These are phyloP conservation scores for Clonostachys rosea DNA, from an alignment of 2,329 filamentous ascomycete species.

Conservation along the genomic window DNA sequence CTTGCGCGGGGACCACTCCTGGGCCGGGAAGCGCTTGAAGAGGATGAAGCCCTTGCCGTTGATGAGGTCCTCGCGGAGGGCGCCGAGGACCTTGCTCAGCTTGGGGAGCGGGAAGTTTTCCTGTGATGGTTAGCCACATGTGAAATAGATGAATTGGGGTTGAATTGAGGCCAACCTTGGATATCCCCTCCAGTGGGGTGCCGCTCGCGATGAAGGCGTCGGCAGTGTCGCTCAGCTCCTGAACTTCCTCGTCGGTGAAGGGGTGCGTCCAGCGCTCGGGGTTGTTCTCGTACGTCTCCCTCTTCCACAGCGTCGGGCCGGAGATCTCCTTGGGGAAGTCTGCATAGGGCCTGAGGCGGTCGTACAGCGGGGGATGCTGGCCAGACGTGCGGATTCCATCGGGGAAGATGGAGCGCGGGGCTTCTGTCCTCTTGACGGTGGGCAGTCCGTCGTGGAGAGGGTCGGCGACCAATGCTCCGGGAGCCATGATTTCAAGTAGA, in stretches of 20 bases:
- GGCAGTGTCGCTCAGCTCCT: constrained; percentile 59
- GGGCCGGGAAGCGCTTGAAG: constrained; percentile 79
- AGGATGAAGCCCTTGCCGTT: constrained; percentile 87
- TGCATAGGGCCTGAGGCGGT: constrained; percentile 60
- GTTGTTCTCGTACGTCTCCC: constrained; percentile 56
- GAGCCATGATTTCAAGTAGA: constrained; percentile 1
- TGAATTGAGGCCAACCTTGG: constrained; percentile 2
- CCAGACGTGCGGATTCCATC: constrained; percentile 54
- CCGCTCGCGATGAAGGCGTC: constrained; percentile 66
- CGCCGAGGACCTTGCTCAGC: constrained; percentile 24
- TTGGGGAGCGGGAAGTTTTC: constrained; percentile 33
- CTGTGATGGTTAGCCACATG: too few species aligned
- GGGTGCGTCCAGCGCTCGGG: constrained; percentile 70
- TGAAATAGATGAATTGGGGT: too few species aligned
- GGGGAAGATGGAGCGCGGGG: constrained; percentile 25
- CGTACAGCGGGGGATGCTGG: constrained; percentile 66
- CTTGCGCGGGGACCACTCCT: constrained; percentile 72
- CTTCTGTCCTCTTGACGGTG: too few species aligned
- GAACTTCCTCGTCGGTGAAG: constrained; percentile 61
- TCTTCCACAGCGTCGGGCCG: constrained; percentile 69
- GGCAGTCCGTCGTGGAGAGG: background rate
- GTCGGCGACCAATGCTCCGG: constrained; percentile 1
- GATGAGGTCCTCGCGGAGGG: constrained; percentile 41
- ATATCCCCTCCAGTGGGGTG: constrained; percentile 65
- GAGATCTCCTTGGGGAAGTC: constrained; percentile 67